Evolutionary conservation across 2,329 filamentous ascomycete species (phyloP), one percentile per base, ranked within the genome.

Genomic region (Trichoderma hamatum): DNA sequence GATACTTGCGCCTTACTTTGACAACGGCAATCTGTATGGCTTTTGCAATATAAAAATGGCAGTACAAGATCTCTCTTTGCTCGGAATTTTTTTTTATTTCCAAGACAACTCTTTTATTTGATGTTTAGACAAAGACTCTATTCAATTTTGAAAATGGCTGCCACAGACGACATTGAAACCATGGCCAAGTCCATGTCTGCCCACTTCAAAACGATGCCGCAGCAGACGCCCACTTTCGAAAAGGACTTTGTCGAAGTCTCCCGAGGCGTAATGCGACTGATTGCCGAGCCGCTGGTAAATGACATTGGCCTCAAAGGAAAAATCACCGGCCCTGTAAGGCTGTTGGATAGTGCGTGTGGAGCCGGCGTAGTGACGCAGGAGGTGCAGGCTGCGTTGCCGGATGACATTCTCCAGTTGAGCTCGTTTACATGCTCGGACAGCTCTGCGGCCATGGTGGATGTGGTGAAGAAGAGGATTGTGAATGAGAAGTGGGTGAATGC

Each of bases 311-410:
- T 79, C 5, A 65, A 63, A 0, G 30, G 69, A 3, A 64, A 28
- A 0, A 56, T 52, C 46, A 77, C 71, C 2, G 30, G 61, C 6
- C 80, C 82, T 0, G 76, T 84, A 59, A 59, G 62, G 3, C 72
- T 88, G 28, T 74, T 89, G 13, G 86, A 89, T 69, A 82, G 82
- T 71, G 85, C 84, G 7, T 88, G 86, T 67, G 86, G 86, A 0
- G 79, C 80, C 4, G 86, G 85, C 0, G 79, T 85, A 19, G 78
- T 86, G 14, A 82, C 82, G 1, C 80, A 82, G 10, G 75, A 82
- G 30, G 72, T 87, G 16, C 81, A 85, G 68, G 74, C 74, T 11
- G 74, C 72, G 3, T 69, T 88, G 16, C 71, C 79, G 14, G 75
- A 74, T 9, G 73, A 80, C 1, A 75, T 82, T 5, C 77, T 85